Evolutionary conservation across 1,284 basidiomycete genomes (phyloP).

Genomic region (Melampsora americana): DNA sequence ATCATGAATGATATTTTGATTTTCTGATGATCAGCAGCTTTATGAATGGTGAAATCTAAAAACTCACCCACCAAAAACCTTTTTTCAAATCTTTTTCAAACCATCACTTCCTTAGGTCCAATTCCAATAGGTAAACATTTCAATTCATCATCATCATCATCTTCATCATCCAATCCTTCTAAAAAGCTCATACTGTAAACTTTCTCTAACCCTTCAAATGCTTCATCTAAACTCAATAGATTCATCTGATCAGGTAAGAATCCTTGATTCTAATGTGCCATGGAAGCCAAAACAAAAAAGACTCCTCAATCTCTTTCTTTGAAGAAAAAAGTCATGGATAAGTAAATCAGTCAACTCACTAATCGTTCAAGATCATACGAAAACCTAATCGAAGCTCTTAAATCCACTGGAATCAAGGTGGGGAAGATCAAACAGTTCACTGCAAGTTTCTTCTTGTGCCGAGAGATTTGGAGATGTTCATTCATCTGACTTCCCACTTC

Average conservation of each 20-base stretch:
- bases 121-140: slow-evolving; percentile 9
- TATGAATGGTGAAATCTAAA: no score
- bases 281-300: background rate
- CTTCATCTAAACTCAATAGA: slow-evolving; percentile 16
- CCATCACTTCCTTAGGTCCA: background rate
- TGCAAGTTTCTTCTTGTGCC: background rate
- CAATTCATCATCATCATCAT: background rate
- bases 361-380: slow-evolving; percentile 3
- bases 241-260: slow-evolving; percentile 8
- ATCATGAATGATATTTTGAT: no score
- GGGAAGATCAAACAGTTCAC: slow-evolving; percentile 32
- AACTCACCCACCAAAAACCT: no score
- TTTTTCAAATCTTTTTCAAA: background rate
- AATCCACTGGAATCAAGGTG: slow-evolving; percentile 23
- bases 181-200: background rate
- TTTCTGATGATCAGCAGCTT: no score
- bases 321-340: background rate
- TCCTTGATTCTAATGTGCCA: background rate
- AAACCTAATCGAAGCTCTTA: slow-evolving; percentile 23
- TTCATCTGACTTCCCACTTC: background rate
- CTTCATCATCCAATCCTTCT: background rate
- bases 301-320: background rate
- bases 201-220: background rate
- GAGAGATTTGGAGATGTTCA: background rate
- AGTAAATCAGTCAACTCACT: slow-evolving; percentile 3